phyloP scores from a whole-genome alignment of 192 early-diverging fungal genomes.

The Allomyces arbusculus region DNA sequence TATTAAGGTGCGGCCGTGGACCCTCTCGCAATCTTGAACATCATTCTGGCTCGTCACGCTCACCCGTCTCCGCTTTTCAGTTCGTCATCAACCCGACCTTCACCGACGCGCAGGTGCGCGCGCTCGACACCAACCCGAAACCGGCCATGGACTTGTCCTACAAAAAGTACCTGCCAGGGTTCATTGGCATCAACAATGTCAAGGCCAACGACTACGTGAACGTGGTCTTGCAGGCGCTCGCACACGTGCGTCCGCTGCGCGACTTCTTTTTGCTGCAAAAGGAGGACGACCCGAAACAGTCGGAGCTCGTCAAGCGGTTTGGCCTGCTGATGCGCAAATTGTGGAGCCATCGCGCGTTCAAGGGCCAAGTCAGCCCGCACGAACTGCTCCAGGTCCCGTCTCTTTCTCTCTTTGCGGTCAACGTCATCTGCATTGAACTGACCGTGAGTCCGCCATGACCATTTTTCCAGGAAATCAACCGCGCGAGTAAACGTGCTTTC shows the following conservation, averaged over 20 bases:
- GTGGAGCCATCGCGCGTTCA: constrained; percentile 81
- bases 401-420: background rate
- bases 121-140: constrained; percentile 37
- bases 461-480: constrained; percentile 45
- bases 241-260: constrained; percentile 67
- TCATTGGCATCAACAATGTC: constrained; percentile 83
- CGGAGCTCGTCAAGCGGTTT: constrained; percentile 47
- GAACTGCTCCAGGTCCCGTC: constrained; percentile 60
- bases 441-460: background rate
- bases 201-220: constrained; percentile 92
- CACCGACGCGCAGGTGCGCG: constrained; percentile 36
- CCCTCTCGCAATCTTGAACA: background rate
- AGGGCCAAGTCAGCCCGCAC: constrained; percentile 87
- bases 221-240: constrained; percentile 68
- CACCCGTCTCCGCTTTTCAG: constrained; percentile 14
- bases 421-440: background rate
- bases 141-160: constrained; percentile 64
- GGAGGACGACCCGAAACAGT: constrained; percentile 23
- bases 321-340: constrained; percentile 66
- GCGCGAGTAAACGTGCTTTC: constrained; percentile 58
- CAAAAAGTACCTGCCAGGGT: constrained; percentile 69
- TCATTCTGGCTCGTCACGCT: background rate
- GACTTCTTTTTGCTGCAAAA: constrained; percentile 55
- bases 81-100: constrained; percentile 69
- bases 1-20: constrained; percentile 40